These are phyloP conservation scores for Tylopilus subfusipes DNA, from an alignment of 768 basidiomycete species.

Conservation along the genomic window DNA sequence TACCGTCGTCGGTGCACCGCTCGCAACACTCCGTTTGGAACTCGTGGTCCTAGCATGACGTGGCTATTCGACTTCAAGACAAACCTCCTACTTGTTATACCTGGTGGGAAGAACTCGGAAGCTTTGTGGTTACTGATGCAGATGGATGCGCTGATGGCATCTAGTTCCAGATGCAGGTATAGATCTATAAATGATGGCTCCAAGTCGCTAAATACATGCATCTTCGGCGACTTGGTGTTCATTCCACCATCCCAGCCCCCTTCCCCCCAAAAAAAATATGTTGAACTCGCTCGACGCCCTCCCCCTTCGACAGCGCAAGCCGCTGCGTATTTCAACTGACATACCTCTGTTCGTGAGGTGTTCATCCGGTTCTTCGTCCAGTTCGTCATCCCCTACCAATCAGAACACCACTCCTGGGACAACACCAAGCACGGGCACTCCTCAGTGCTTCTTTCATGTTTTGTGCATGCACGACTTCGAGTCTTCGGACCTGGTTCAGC, in stretches of 20 bases:
- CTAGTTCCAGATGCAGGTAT: background rate
- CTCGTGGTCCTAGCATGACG: background rate
- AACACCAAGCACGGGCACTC: slow-evolving; percentile 30
- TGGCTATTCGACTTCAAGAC: background rate
- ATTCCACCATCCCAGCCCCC: background rate
- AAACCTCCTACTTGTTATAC: background rate
- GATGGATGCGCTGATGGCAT: slow-evolving; percentile 11
- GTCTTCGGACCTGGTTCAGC: slow-evolving; percentile 56
- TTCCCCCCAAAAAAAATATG: slow-evolving; percentile 11
- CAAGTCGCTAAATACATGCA: slow-evolving; percentile 8
- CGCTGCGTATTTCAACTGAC: slow-evolving; percentile 33
- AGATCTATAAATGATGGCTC: background rate
- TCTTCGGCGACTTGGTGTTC: background rate
- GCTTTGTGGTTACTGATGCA: background rate
- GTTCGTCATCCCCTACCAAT: slow-evolving; percentile 15
- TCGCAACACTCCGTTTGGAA: background rate
- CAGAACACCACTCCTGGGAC: slow-evolving; percentile 16
- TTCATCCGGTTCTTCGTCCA: slow-evolving; percentile 31
- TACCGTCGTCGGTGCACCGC: background rate
- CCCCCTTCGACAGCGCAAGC: slow-evolving; percentile 11
- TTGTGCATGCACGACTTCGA: slow-evolving; percentile 68
- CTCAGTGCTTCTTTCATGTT: slow-evolving; percentile 38
- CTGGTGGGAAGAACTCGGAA: background rate
- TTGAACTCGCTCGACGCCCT: background rate
- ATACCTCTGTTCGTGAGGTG: slow-evolving; percentile 34